A percentile compares a stretch with the other conserved stretches of the same genome.
phyloP scores from a whole-genome alignment of 768 basidiomycete species.

The Lactarius quietus region DNA sequence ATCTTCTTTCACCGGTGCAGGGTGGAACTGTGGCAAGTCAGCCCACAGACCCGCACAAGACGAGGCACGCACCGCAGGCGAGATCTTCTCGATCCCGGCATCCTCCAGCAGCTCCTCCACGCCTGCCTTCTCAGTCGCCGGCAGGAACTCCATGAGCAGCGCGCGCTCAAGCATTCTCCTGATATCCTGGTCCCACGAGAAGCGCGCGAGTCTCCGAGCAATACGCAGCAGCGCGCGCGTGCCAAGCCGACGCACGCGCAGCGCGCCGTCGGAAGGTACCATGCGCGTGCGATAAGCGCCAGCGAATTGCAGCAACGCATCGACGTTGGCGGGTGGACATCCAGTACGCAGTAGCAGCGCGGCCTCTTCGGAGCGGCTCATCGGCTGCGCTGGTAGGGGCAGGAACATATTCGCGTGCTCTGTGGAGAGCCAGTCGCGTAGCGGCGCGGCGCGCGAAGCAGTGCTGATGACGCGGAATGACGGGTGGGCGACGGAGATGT shows the following conservation, averaged over 20 bases:
- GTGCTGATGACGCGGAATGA: constrained; percentile 61
- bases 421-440: constrained; percentile 65
- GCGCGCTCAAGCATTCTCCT: constrained; percentile 46
- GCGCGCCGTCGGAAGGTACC: constrained; percentile 47
- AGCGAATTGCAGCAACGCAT: constrained; percentile 49
- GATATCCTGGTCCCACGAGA: constrained; percentile 45
- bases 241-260: constrained; percentile 62
- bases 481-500: constrained; percentile 49
- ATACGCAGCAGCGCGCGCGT: constrained; percentile 58
- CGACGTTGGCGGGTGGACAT: constrained; percentile 39
- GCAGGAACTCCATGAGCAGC: constrained; percentile 58
- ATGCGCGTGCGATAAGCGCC: constrained; percentile 55
- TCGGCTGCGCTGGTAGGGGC: constrained; percentile 56
- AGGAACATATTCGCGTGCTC: constrained; percentile 74
- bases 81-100: constrained; percentile 41
- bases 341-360: constrained; percentile 48
- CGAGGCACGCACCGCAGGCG: constrained; percentile 39
- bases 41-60: not conserved
- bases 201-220: constrained; percentile 46
- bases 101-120: constrained; percentile 51
- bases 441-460: constrained; percentile 57
- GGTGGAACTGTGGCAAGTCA: constrained; percentile 42
- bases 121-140: constrained; percentile 53
- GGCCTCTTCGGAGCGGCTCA: constrained; percentile 51
- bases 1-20: constrained; percentile 41